Evolutionary conservation across 495 filamentous ascomycete genomes (phyloP), one percentile per base, ranked within the genome.

Genomic region (Clavariopsis aquatica): DNA sequence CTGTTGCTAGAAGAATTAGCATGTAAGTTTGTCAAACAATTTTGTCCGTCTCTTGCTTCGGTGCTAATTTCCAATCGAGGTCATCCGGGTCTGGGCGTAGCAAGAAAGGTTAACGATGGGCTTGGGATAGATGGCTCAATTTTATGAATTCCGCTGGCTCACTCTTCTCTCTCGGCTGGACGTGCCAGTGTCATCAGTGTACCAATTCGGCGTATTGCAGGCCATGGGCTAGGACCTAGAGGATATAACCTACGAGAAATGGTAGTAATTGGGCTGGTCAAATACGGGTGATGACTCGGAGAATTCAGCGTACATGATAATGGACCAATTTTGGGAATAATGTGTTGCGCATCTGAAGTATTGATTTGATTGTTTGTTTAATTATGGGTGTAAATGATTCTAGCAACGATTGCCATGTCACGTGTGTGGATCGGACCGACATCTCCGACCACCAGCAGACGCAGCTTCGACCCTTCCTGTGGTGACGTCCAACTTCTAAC

Each of bases 1-100:
- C 84, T 46, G 85, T 98, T 29, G 93, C 93, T 20, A 83, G 94
- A 74, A 83, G 93, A 72, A 87, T 98, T 70, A 96, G 93, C 89
- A 96, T 94, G 94, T 97, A 81, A 91, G 93, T 74, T n/a, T n/a
- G 22, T 27, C 28, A 15, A 12, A 3, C 38, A 43, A 2, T 15
- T 9, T 10, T 3, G 2, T 43, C 4, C 2, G 3, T 15, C 3
- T 6, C 38, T 43, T 43, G 15, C 38, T 43, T 7, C n/a, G 38
- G 38, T 43, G 13, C 38, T 43, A 43, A 43, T 17, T 3, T 43
- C n/a, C n/a, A 9, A 43, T 43, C 7, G 20, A 69, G 68, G 68
- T 71, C 68, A 20, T 67, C 68, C n/a, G 68, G 68, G n/a, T 68
- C 68, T 28, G 64, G 64, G 47, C 64, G 68, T 27, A 63, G 57